phyloP scores from a whole-genome alignment of 805 yeast species.

The Sungouiozyma ichnusensis region DNA sequence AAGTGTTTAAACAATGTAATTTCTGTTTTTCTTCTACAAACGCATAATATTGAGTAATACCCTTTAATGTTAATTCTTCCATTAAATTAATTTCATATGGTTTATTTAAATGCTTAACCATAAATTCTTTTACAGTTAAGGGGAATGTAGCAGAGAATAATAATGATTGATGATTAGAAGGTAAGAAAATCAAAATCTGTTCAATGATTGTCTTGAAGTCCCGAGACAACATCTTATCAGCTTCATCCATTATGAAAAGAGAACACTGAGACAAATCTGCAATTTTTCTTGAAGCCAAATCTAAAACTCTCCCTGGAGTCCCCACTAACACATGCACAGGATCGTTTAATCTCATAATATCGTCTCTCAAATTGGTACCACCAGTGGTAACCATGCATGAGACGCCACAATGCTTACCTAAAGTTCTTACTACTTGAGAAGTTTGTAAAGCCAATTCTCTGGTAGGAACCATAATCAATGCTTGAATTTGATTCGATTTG shows the following conservation, averaged over 20 bases:
- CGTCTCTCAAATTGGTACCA: constrained; percentile 90
- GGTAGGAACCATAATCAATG: constrained; percentile 89
- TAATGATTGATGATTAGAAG: constrained; percentile 69
- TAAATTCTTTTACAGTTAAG: constrained; percentile 79
- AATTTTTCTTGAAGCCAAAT: constrained; percentile 76
- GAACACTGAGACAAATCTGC: constrained; percentile 84
- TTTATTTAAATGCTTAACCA: constrained; percentile 79
- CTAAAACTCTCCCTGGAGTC: constrained; percentile 95
- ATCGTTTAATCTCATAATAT: constrained; percentile 83
- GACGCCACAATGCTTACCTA: constrained; percentile 86
- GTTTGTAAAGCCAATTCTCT: constrained; percentile 97
- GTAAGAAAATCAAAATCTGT: constrained; percentile 75
- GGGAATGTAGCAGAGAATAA: constrained; percentile 96
- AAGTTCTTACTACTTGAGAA: constrained; percentile 90
- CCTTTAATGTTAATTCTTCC: constrained; percentile 94
- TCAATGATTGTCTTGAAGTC: constrained; percentile 84
- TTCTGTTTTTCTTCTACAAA: constrained; percentile 95
- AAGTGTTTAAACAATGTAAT: constrained; percentile 88
- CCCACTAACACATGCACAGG: constrained; percentile 93
- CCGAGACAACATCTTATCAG: constrained; percentile 88
- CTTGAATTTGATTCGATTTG: constrained; percentile 74
- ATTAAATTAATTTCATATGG: constrained; percentile 94
- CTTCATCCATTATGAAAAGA: constrained; percentile 95
- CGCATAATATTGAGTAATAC: constrained; percentile 97
- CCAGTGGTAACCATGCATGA: constrained; percentile 98